Conservation (phyloP, 176 grass and related monocot species). For the Rhynchospora breviuscula region DNA sequence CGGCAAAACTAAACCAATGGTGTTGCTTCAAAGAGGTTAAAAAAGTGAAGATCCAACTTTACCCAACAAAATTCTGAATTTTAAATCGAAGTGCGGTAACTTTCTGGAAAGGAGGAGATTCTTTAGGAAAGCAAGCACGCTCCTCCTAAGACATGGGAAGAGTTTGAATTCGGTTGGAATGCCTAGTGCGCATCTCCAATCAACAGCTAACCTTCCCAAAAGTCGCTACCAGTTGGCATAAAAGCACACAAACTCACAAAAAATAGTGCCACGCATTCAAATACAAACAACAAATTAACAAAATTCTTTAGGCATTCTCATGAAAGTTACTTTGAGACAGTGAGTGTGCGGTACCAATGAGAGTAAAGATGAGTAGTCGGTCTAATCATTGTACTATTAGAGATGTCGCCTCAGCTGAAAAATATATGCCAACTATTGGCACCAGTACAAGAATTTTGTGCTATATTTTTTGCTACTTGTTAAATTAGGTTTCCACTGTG, state of each 20-base stretch:
- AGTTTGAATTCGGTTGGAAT: background rate
- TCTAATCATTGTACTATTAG: background rate
- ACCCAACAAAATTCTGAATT: background rate
- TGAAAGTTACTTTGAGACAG: background rate
- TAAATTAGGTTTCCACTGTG: conserved; percentile 13
- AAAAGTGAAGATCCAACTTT: background rate
- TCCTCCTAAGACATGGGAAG: conserved; percentile 3
- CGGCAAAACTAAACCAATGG: background rate
- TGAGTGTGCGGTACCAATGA: background rate
- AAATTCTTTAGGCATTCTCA: background rate
- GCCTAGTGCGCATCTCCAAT: background rate
- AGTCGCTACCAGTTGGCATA: background rate
- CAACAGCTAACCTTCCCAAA: background rate
- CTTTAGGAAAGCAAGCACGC: background rate
- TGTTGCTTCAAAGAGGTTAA: background rate
- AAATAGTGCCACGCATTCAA: background rate
- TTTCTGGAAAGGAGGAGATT: background rate
- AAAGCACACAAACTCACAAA: background rate
- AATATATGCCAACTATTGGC: background rate
- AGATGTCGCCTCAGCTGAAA: background rate
- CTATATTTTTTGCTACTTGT: background rate
- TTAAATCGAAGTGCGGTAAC: background rate
- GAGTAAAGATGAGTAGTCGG: background rate
- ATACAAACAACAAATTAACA: background rate
- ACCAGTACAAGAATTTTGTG: background rate